These are phyloP conservation scores for Globisporangium cystogenes DNA, from an alignment of 352 stramenopile genomes.

Conservation along the genomic window DNA sequence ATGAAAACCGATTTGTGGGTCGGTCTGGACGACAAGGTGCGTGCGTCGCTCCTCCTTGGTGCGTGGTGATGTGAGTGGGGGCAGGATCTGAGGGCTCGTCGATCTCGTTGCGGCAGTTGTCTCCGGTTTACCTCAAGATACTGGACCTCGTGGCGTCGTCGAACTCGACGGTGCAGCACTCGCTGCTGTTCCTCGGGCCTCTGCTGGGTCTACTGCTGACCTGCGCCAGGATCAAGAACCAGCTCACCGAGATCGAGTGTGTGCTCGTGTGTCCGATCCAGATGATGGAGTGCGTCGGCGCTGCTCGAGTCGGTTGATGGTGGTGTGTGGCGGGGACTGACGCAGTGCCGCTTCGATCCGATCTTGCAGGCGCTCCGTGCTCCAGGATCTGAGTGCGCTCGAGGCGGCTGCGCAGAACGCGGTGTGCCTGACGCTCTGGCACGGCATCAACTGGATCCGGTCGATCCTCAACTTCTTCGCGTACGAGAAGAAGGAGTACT, in stretches of 20 bases:
- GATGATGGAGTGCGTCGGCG: conserved; percentile 43
- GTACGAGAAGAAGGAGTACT: conserved; percentile 23
- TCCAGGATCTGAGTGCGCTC: conserved; percentile 36
- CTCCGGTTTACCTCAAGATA: conserved; percentile 38
- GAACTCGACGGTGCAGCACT: conserved; percentile 32
- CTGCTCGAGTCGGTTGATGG: neutral
- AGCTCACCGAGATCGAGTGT: conserved; percentile 32
- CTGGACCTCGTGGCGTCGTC: conserved; percentile 39
- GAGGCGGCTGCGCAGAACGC: conserved; percentile 28
- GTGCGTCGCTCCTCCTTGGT: neutral
- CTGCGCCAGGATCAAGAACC: conserved; percentile 25
- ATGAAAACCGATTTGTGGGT: conserved; percentile 39
- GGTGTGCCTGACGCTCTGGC: conserved; percentile 43
- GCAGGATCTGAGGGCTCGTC: no score
- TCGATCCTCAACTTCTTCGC: conserved; percentile 53
- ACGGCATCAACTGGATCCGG: conserved; percentile 60
- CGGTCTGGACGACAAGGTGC: conserved; percentile 26
- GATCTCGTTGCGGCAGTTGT: no score
- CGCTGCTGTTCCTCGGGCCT: conserved; percentile 34
- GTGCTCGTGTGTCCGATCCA: conserved; percentile 52
- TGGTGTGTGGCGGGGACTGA: neutral
- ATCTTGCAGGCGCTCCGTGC: conserved; percentile 22
- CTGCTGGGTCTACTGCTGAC: conserved; percentile 33
- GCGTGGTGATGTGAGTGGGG: neutral
- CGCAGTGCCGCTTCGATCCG: neutral